phyloP scores from a whole-genome alignment of 768 basidiomycete species.

The Strobilomyces echinocephalus region DNA sequence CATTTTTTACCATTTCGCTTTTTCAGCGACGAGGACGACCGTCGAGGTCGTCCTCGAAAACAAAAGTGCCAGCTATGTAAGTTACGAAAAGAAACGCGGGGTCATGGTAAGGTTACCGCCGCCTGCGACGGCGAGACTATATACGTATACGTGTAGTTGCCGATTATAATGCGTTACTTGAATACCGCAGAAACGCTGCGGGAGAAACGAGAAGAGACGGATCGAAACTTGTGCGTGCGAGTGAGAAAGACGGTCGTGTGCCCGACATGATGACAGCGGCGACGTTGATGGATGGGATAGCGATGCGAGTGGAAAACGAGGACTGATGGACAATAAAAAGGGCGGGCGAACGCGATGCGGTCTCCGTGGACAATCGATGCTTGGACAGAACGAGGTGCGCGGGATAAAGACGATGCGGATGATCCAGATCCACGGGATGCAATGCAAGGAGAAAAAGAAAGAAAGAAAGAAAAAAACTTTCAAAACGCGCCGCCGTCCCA shows the following conservation, averaged over 20 bases:
- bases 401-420: conserved; percentile 8
- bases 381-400: conserved; percentile 1
- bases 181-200: conserved; percentile 15
- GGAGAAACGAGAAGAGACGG: conserved; percentile 1
- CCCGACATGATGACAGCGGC: conserved; percentile 2
- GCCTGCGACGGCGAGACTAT: conserved; percentile 29
- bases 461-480: background rate
- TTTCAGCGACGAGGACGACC: conserved; percentile 9
- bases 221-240: conserved; percentile 3
- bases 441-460: background rate
- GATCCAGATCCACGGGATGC: conserved; percentile 5
- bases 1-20: conserved; percentile 11
- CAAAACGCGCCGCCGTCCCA: conserved; percentile 46
- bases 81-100: conserved; percentile 8
- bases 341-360: conserved; percentile 11
- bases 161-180: conserved; percentile 27
- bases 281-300: conserved; percentile 7
- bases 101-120: conserved; percentile 11
- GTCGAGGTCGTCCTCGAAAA: conserved; percentile 11
- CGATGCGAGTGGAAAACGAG: conserved; percentile 18
- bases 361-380: background rate
- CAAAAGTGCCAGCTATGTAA: conserved; percentile 11
- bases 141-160: conserved; percentile 19
- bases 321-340: background rate
- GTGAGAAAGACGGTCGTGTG: conserved; percentile 3